Evolutionary conservation across 1,284 basidiomycete genomes (phyloP), one percentile per base, ranked within the genome.

Genomic region (Apiotrichum brassicae): DNA sequence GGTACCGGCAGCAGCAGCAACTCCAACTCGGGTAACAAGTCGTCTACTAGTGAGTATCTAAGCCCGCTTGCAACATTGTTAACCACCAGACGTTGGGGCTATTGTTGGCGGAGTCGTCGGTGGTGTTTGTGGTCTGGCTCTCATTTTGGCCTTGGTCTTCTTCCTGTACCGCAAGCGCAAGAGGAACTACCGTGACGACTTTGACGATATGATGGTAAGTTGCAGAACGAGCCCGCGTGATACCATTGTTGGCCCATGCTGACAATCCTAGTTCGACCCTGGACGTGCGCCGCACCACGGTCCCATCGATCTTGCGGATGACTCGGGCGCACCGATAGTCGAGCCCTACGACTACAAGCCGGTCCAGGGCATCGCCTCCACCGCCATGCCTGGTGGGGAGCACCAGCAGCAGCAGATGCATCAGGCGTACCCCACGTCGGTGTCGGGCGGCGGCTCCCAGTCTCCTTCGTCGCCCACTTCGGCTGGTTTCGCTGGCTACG

Each of bases 81-180:
- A 26, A 30, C 26, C 38, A 11, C 25, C 53, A 65, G 65, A 69
- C 44, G 58, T 57, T 30, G 71, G 70, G 11, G 65, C 71, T 2
- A 73, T 73, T 41, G 70, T 63, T 18, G 71, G 71, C 42, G 71
- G 70, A 32, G 66, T 68, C 22, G 70, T 73, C 28, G 71, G 71
- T 11, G 71, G 71, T 53, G 70, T 72, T 6, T 63, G 58, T 22
- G 71, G 68, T 55, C 56, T 71, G 8, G 58, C 59, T 19, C 16
- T 67, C 12, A 50, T 54, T 9, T 60, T 59, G 14, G 49, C 66
- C 23, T n/a, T 68, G 7, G 64, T 57, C 56, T 65, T 70, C 65
- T 61, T 70, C 51, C 49, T 52, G 35, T 43, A 66, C 39, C 62
- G 61, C 53, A 62, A 61, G 46, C 60, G 63, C 48, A 63, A 55